Evolutionary conservation across 768 basidiomycete genomes (phyloP).

Genomic region (Amanita polypyramis): DNA sequence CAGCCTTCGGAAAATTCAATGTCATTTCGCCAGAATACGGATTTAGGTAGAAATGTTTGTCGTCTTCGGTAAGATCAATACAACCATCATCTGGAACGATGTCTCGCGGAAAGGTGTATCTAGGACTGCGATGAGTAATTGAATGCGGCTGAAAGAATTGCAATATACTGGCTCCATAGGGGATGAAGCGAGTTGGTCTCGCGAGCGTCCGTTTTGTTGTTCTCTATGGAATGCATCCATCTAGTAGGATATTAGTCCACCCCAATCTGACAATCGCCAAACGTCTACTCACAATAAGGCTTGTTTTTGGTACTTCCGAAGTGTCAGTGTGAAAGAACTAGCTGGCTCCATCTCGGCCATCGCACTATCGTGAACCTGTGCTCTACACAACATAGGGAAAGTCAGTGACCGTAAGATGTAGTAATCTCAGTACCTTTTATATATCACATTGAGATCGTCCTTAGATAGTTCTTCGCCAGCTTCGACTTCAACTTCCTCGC

Average conservation of each 20-base stretch:
- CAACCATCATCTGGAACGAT: constrained; percentile 37
- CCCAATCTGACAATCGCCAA: not conserved
- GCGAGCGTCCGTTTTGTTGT: constrained; percentile 58
- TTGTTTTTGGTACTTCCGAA: constrained; percentile 91
- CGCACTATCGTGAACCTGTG: constrained; percentile 67
- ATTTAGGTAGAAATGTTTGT: constrained; percentile 79
- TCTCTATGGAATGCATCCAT: constrained; percentile 31
- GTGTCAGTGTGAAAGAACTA: constrained; percentile 59
- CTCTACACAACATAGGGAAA: constrained; percentile 34
- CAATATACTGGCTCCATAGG: constrained; percentile 80
- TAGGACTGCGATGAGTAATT: constrained; percentile 17
- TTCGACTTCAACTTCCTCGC: constrained; percentile 77
- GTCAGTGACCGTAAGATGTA: not conserved
- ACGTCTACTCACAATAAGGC: constrained; percentile 51
- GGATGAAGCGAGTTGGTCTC: constrained; percentile 78
- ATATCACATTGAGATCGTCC: constrained; percentile 75
- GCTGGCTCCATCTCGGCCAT: constrained; percentile 80
- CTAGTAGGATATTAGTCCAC: not conserved
- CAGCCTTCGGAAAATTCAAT: constrained; percentile 73
- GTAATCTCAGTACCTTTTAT: constrained; percentile 52
- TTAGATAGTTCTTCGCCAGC: constrained; percentile 75
- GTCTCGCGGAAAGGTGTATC: constrained; percentile 65
- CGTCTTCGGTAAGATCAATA: constrained; percentile 76
- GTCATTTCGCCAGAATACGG: constrained; percentile 87
- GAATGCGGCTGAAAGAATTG: constrained; percentile 1